phyloP scores from a whole-genome alignment of 495 filamentous ascomycete species.

The Penicillium lividum region DNA sequence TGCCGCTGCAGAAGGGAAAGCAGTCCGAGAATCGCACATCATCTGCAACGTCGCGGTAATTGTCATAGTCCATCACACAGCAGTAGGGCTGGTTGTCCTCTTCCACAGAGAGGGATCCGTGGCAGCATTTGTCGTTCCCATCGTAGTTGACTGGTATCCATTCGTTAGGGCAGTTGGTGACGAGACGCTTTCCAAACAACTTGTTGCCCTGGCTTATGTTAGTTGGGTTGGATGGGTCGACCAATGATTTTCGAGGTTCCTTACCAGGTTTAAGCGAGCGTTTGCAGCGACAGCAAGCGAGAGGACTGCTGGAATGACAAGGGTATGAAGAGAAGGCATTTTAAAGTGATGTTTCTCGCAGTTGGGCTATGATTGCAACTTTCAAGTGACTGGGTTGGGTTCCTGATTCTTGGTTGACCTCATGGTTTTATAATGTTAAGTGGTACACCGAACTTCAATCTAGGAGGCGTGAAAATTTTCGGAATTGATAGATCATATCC shows the following conservation, averaged over 20 bases:
- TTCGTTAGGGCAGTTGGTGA: slow-evolving; percentile 3
- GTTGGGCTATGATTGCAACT: background rate
- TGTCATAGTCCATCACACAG: background rate
- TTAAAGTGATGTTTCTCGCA: background rate
- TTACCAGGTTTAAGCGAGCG: slow-evolving; percentile 1
- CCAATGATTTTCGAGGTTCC: background rate
- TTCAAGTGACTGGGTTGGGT: background rate
- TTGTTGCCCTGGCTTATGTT: background rate
- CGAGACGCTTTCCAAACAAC: background rate
- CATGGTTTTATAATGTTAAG: background rate
- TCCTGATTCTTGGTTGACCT: background rate
- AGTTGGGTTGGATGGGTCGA: background rate
- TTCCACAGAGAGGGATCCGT: background rate
- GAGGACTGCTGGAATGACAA: background rate
- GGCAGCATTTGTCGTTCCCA: background rate
- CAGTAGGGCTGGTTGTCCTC: slow-evolving; percentile 3
- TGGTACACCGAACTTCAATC: background rate
- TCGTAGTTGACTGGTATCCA: slow-evolving; percentile 5
- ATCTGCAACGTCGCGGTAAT: background rate
- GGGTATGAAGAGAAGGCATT: slow-evolving; percentile 2
- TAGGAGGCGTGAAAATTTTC: background rate
- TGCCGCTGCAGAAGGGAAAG: slow-evolving; percentile 9
- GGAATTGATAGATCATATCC: slow-evolving; percentile 2
- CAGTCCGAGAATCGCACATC: slow-evolving; percentile 2
- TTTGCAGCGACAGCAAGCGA: slow-evolving; percentile 3